These are phyloP conservation scores for Penicillium griseofulvum DNA, from an alignment of 2,329 filamentous ascomycete genomes.

Conservation along the genomic window DNA sequence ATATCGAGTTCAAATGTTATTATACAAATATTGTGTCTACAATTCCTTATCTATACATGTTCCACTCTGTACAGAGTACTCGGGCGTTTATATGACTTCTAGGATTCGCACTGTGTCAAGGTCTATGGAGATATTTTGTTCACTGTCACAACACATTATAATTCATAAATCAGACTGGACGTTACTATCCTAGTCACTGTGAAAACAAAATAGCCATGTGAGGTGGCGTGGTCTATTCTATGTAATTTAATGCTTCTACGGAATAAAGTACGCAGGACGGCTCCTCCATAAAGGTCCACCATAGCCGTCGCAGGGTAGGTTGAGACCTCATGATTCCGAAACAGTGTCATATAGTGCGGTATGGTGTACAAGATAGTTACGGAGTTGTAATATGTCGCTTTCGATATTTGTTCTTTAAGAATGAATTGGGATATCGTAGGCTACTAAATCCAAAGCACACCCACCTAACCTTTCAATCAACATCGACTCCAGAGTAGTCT, in stretches of 20 bases:
- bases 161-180: neutral
- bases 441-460: neutral
- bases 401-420: neutral
- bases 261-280: constrained; percentile 2
- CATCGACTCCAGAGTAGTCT: neutral
- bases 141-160: neutral
- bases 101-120: neutral
- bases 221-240: constrained; percentile 13
- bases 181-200: neutral
- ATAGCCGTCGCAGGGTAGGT: neutral
- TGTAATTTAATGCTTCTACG: neutral
- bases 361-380: too few species aligned
- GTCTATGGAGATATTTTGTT: neutral
- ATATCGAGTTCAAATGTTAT: too few species aligned
- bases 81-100: neutral
- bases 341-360: neutral
- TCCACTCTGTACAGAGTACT: neutral
- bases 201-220: constrained; percentile 2
- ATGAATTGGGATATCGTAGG: neutral
- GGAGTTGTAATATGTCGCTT: neutral
- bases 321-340: neutral
- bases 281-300: constrained; percentile 10
- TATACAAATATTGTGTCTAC: neutral
- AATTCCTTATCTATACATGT: neutral
- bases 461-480: neutral